Conservation (phyloP, 2,329 filamentous ascomycete genomes). For the Ophiostoma tasmaniense region DNA sequence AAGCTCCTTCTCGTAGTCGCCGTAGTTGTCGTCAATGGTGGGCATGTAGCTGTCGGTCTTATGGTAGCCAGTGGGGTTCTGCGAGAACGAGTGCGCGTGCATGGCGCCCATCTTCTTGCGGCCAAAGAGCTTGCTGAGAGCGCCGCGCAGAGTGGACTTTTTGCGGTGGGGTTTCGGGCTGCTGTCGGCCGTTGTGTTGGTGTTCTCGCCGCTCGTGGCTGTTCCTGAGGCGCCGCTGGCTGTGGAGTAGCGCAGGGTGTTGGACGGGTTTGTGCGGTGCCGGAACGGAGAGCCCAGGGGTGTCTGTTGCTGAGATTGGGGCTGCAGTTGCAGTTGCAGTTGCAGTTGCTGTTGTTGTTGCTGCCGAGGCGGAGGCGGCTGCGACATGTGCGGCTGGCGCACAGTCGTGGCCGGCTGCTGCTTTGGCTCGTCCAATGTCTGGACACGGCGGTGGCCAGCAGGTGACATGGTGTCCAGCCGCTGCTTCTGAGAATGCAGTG, state of each 20-base stretch:
- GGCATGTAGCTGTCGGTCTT: constrained; percentile 4
- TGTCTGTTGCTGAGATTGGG: background rate
- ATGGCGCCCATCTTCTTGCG: constrained; percentile 38
- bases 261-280: constrained; percentile 32
- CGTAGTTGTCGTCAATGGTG: background rate
- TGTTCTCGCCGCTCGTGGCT: background rate
- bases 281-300: constrained; percentile 14
- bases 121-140: constrained; percentile 50
- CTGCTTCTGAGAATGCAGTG: background rate
- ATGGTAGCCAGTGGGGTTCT: background rate
- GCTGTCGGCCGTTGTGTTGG: background rate
- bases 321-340: no score
- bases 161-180: constrained; percentile 39
- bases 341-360: constrained; percentile 2
- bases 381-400: background rate
- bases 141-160: constrained; percentile 48
- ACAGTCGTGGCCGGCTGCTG: background rate
- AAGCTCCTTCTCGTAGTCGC: background rate
- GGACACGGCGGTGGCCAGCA: constrained; percentile 3
- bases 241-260: constrained; percentile 39
- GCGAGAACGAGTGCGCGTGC: background rate
- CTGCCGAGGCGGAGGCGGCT: constrained; percentile 1
- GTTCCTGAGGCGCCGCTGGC: constrained; percentile 34
- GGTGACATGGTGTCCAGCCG: background rate
- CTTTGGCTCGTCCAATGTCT: background rate